Evolutionary conservation across 2,329 filamentous ascomycete species (phyloP).

Genomic region (Parasarocladium wereldwijsianum): DNA sequence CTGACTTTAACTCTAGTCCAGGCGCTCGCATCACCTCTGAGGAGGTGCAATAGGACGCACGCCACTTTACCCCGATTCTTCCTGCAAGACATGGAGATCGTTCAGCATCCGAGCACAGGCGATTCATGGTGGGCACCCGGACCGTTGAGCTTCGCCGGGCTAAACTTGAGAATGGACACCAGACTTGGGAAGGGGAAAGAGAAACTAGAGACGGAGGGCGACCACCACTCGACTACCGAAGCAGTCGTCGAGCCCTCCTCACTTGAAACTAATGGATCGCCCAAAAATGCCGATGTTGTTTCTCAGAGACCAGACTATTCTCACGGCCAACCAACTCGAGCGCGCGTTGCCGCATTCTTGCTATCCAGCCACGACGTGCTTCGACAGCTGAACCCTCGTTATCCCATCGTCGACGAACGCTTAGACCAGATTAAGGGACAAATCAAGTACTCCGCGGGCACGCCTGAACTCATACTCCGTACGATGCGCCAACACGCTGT

Average conservation of each 20-base stretch:
- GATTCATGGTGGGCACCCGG: constrained; percentile 42
- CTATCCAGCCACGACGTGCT: too few species aligned
- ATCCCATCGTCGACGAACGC: too few species aligned
- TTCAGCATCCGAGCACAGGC: constrained; percentile 36
- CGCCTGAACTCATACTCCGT: constrained; percentile 36
- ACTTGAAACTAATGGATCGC: too few species aligned
- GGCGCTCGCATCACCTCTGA: constrained; percentile 44
- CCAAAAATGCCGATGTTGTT: too few species aligned
- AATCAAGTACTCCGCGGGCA: too few species aligned
- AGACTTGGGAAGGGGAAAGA: constrained; percentile 4
- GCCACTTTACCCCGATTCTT: constrained; percentile 43
- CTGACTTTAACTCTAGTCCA: constrained; percentile 28
- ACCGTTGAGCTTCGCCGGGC: constrained; percentile 17
- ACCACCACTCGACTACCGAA: too few species aligned
- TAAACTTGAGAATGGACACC: constrained; percentile 9
- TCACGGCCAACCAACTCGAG: too few species aligned
- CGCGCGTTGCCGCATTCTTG: too few species aligned
- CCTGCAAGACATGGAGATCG: constrained; percentile 43
- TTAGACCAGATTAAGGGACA: too few species aligned
- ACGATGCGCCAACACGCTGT: constrained; percentile 32
- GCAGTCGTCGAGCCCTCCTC: too few species aligned
- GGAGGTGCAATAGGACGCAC: constrained; percentile 36
- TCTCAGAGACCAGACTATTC: too few species aligned
- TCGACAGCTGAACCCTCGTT: too few species aligned
- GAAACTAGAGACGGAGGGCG: background rate